Conservation (phyloP, 2,329 filamentous ascomycete species). For the Aureobasidium uvarum region DNA sequence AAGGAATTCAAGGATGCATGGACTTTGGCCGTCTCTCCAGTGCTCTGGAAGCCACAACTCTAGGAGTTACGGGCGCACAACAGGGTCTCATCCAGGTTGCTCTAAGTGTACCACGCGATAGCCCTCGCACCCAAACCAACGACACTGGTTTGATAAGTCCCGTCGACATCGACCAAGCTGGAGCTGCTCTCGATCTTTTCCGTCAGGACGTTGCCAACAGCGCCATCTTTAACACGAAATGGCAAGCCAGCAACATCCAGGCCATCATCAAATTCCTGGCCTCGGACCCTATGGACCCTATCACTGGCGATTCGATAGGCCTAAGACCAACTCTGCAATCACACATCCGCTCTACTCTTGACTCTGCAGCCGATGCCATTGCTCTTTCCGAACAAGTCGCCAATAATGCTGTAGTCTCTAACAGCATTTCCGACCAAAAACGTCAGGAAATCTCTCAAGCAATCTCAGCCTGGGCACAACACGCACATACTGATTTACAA, state of each 20-base stretch:
- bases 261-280: conserved; percentile 34
- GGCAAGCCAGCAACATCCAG: conserved; percentile 38
- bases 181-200: conserved; percentile 56
- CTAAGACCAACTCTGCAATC: conserved; percentile 66
- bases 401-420: conserved; percentile 36
- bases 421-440: conserved; percentile 45
- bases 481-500: conserved; percentile 78
- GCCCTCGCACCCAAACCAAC: conserved; percentile 18
- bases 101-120: conserved; percentile 53
- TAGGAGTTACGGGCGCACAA: conserved; percentile 36
- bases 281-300: conserved; percentile 22
- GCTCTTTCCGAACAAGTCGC: conserved; percentile 48
- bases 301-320: conserved; percentile 27
- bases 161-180: conserved; percentile 64
- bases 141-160: conserved; percentile 41
- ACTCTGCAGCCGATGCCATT: conserved; percentile 54
- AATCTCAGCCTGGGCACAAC: conserved; percentile 71
- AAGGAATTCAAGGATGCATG: conserved; percentile 68
- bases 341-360: conserved; percentile 66
- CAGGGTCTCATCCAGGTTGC: conserved; percentile 54
- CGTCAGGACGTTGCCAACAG: conserved; percentile 38
- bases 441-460: conserved; percentile 55
- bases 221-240: conserved; percentile 38
- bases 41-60: conserved; percentile 29
- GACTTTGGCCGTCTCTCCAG: conserved; percentile 47